A percentile compares a stretch with the other conserved stretches of the same genome.
Conservation (phyloP, 345 rosid species). For the Sonneratia caseolaris region DNA sequence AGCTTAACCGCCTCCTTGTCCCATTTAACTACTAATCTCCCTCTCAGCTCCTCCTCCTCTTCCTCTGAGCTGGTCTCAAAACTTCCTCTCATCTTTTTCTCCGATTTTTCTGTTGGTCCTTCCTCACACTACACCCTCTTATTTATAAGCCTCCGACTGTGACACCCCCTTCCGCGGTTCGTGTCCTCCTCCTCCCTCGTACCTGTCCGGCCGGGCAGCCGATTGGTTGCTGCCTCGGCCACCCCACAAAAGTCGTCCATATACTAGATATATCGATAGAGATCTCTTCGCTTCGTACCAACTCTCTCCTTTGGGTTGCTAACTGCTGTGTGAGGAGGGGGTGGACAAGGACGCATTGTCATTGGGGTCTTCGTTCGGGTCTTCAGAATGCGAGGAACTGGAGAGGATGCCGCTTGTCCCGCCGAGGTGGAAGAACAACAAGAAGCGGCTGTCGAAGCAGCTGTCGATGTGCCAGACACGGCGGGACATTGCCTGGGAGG, state of each 20-base stretch:
- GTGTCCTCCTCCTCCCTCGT: too few relatives aligned
- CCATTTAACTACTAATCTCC: neutral
- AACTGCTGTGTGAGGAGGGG: neutral
- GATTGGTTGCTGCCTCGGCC: slow-evolving; percentile 3
- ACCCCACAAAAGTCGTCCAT: neutral
- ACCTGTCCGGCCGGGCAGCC: neutral
- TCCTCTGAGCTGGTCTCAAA: neutral
- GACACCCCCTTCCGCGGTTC: too few relatives aligned
- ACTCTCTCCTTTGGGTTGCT: too few relatives aligned
- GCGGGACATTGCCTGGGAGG: slow-evolving; percentile 41
- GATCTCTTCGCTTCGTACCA: too few relatives aligned
- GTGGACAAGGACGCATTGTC: slow-evolving; percentile 5
- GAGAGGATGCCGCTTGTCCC: slow-evolving; percentile 27
- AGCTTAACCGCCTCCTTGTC: neutral
- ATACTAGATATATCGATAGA: too few relatives aligned
- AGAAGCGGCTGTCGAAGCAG: slow-evolving; percentile 34
- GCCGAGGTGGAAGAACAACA: slow-evolving; percentile 13
- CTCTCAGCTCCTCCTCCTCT: neutral
- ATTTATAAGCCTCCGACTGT: too few relatives aligned
- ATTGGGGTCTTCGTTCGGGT: slow-evolving; percentile 2
- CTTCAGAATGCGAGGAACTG: slow-evolving; percentile 21
- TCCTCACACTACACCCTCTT: too few relatives aligned
- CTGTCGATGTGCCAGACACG: slow-evolving; percentile 38
- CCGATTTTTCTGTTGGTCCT: too few relatives aligned
- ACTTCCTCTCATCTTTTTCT: too few relatives aligned